Evolutionary conservation across 2,329 filamentous ascomycete genomes (phyloP).

Genomic region (Erysiphe neolycopersici): DNA sequence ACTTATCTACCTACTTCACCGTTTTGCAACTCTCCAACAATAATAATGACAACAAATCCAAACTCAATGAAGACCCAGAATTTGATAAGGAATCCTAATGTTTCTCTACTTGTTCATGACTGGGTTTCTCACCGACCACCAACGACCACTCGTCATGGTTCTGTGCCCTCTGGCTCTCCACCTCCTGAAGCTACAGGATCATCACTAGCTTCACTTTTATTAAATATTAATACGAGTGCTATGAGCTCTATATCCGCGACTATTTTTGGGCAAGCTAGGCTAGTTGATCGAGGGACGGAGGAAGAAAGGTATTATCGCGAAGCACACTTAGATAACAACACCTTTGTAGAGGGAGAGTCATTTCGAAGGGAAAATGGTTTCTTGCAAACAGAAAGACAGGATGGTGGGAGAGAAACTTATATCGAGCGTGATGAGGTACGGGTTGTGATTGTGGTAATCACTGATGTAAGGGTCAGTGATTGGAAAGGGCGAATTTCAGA

Average conservation of each 20-base stretch:
- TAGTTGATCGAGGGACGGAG: constrained; percentile 46
- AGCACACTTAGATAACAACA: constrained; percentile 76
- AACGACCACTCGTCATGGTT: constrained; percentile 26
- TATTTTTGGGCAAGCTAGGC: constrained; percentile 63
- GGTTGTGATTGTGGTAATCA: constrained; percentile 65
- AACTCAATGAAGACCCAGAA: constrained; percentile 60
- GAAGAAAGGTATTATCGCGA: constrained; percentile 68
- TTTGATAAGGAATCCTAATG: constrained; percentile 56
- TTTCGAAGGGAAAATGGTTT: constrained; percentile 10
- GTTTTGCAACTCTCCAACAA: constrained; percentile 44
- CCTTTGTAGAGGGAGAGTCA: constrained; percentile 36
- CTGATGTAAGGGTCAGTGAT: constrained; percentile 68
- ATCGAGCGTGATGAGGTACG: constrained; percentile 61
- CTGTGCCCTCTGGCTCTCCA: constrained; percentile 33
- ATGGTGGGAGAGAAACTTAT: constrained; percentile 35
- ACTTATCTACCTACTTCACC: constrained; percentile 71
- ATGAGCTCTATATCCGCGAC: constrained; percentile 76
- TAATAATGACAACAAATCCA: constrained; percentile 79
- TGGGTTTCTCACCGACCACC: constrained; percentile 88
- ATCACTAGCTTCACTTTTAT: constrained; percentile 54
- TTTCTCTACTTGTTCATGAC: constrained; percentile 89
- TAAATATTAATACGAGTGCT: constrained; percentile 75
- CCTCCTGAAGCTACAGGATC: constrained; percentile 40
- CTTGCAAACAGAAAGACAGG: constrained; percentile 8
- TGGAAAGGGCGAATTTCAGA: constrained; percentile 89